Base-by-base conservation (phyloP, 2,329 filamentous ascomycete genomes). In the Elsinoe fawcettii region DNA sequence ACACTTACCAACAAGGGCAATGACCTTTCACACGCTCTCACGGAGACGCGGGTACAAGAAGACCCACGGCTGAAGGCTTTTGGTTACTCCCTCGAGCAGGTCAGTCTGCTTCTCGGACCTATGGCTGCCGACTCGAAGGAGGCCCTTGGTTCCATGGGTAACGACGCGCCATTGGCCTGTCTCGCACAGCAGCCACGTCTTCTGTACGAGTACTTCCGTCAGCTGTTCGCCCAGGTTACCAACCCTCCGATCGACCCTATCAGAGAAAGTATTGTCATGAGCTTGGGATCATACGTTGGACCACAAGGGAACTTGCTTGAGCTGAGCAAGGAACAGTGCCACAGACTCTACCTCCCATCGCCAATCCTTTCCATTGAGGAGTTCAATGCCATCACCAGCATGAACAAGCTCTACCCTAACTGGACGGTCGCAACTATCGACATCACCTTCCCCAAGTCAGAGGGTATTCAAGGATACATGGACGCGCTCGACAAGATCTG, bases 81-180 rank as follows among this genome's bases (percentile, higher is more conserved):
- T 65, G 92, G 91, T 18, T 97, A 96, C 73, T 95, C 92, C 5
- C 86, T 96, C 61, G 92, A 97, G 77, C 92, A 97, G 74, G 87
- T 97, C 71, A 92, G 87, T 71, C 75, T 97, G 69, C 79, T 97
- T 36, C 83, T 97, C 55, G 92, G 87, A 16, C 92, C 92, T 8
- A 97, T 97, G 92, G 92, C 90, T 59, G 90, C 90, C 22, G 92
- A 97, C 67, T 95, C 95, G 60, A 97, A 97, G 76, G 92, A 97
- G 73, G 92, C 92, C 43, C 80, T 97, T 56, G 92, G 92, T 39
- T 97, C 92, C 59, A 97, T 97, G 92, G 92, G 92, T 66, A 97
- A 97, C 69, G 92, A 97, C 77, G 89, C 88, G 44, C 92, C 92
- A 43, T 78, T 97, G 62, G 92, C 92, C 55, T 96, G 90, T 72